Conservation (phyloP, 768 basidiomycete species). For the Mycena venus region DNA sequence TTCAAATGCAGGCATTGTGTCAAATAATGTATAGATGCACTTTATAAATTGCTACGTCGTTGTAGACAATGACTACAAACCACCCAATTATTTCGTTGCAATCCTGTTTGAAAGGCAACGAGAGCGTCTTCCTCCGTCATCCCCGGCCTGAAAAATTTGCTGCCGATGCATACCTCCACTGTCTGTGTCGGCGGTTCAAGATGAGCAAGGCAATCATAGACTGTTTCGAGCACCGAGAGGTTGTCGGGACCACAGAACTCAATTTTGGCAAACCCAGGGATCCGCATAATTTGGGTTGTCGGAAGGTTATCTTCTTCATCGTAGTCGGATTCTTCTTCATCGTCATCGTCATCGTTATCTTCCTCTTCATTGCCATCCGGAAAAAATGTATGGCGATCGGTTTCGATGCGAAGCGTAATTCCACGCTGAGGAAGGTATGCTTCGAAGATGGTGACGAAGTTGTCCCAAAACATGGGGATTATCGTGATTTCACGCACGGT, state of each 20-base stretch:
- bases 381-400: too few relatives aligned
- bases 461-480: neutral
- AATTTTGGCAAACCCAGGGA: neutral
- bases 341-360: too few relatives aligned
- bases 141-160: too few relatives aligned
- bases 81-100: neutral
- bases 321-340: too few relatives aligned
- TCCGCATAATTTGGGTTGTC: neutral
- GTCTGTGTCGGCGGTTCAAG: neutral
- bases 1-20: too few relatives aligned
- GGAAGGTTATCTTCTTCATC: too few relatives aligned
- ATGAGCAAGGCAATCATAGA: neutral
- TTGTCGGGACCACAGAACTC: neutral
- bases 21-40: too few relatives aligned
- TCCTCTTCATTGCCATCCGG: too few relatives aligned
- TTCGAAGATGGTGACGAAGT: neutral
- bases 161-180: neutral
- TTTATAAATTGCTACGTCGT: too few relatives aligned
- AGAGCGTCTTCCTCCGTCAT: neutral
- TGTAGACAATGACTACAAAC: neutral
- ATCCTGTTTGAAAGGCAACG: neutral
- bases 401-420: neutral
- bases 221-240: neutral
- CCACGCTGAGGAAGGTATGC: neutral
- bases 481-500: conserved; percentile 2